These are phyloP conservation scores for Russula sp. DNA, from an alignment of 768 basidiomycete genomes.

Conservation along the genomic window DNA sequence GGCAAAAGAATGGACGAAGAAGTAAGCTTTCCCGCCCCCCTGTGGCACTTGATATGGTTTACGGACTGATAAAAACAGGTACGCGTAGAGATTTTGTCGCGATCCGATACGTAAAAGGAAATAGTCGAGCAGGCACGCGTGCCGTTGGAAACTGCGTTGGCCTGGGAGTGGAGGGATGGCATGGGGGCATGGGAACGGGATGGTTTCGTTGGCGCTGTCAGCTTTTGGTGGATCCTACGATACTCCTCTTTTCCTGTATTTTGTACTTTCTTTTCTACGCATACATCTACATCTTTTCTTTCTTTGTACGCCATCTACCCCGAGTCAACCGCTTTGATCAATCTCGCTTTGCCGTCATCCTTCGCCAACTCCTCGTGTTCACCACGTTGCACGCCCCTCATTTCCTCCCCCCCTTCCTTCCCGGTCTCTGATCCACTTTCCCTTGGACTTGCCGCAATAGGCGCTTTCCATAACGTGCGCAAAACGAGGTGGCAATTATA, in stretches of 20 bases:
- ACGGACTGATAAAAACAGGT: slow-evolving; percentile 16
- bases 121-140: neutral
- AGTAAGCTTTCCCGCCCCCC: slow-evolving; percentile 49
- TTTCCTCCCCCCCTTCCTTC: slow-evolving; percentile 33
- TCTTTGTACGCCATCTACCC: neutral
- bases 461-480: slow-evolving; percentile 55
- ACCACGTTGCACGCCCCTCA: slow-evolving; percentile 64
- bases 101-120: neutral
- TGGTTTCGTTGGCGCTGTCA: neutral
- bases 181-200: neutral
- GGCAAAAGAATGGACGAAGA: slow-evolving; percentile 85
- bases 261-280: neutral
- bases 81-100: slow-evolving; percentile 18
- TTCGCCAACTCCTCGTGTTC: slow-evolving; percentile 58
- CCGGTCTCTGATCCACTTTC: slow-evolving; percentile 31
- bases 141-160: neutral
- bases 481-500: slow-evolving; percentile 49
- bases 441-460: slow-evolving; percentile 27
- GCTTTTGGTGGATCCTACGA: neutral
- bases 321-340: slow-evolving; percentile 8
- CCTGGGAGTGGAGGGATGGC: neutral
- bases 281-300: neutral
- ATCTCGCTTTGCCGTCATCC: slow-evolving; percentile 15
- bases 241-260: neutral
- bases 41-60: neutral